phyloP scores from a whole-genome alignment of 495 filamentous ascomycete genomes.

The Antarctomyces pellizariae region DNA sequence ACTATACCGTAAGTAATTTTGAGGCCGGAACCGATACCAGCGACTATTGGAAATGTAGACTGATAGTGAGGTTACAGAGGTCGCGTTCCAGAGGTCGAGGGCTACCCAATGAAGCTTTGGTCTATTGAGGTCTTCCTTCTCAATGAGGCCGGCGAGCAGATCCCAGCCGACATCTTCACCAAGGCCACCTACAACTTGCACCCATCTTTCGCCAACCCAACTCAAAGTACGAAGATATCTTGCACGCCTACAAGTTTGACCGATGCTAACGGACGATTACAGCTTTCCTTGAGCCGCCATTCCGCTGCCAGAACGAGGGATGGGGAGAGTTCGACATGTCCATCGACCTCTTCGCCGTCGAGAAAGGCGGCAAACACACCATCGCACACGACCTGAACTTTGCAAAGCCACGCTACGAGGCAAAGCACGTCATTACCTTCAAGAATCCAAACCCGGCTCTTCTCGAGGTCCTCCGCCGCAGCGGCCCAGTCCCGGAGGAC shows the following conservation, averaged over 20 bases:
- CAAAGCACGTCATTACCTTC: conserved; percentile 61
- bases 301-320: conserved; percentile 75
- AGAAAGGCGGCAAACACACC: conserved; percentile 63
- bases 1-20: conserved; percentile 59
- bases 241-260: background rate
- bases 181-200: conserved; percentile 84
- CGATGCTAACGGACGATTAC: conserved; percentile 5
- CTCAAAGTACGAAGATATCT: conserved; percentile 40
- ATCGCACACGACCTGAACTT: conserved; percentile 89
- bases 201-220: conserved; percentile 68
- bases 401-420: conserved; percentile 53
- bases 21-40: conserved; percentile 4
- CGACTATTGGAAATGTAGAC: too few relatives aligned
- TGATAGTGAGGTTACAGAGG: conserved; percentile 25
- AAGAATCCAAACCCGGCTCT: conserved; percentile 78
- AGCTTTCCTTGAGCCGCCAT: conserved; percentile 69
- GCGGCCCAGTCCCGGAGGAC: conserved; percentile 61
- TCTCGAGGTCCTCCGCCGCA: conserved; percentile 46
- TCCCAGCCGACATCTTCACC: conserved; percentile 65
- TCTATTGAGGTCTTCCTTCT: conserved; percentile 38
- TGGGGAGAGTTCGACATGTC: conserved; percentile 99
- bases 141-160: conserved; percentile 35
- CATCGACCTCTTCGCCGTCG: conserved; percentile 55
- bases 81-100: conserved; percentile 55
- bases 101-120: conserved; percentile 75